These are phyloP conservation scores for Umbelopsis vinacea DNA, from an alignment of 192 early-diverging fungal species.

Conservation along the genomic window DNA sequence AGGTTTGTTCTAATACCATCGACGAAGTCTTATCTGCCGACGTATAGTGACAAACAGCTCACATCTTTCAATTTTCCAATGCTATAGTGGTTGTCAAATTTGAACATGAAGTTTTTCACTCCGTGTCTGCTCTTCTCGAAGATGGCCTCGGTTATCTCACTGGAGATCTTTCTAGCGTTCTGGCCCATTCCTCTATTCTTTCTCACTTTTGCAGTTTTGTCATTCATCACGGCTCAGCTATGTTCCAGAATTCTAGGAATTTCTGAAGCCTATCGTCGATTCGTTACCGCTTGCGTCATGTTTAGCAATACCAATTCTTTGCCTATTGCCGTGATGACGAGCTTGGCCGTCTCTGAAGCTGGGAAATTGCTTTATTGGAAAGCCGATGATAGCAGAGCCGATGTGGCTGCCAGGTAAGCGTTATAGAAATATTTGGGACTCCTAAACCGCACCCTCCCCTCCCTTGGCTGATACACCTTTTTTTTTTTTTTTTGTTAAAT, in stretches of 20 bases:
- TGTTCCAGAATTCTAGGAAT: conserved; percentile 47
- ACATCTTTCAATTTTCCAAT: neutral
- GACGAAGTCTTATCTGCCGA: neutral
- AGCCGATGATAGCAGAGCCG: conserved; percentile 46
- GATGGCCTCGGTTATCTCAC: conserved; percentile 69
- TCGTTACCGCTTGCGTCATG: conserved; percentile 66
- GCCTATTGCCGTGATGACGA: conserved; percentile 72
- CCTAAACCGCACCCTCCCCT: neutral
- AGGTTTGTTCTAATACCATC: conserved; percentile 18
- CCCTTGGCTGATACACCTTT: neutral
- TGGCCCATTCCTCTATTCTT: conserved; percentile 74
- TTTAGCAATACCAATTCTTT: conserved; percentile 78
- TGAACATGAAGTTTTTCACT: conserved; percentile 77
- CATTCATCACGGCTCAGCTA: conserved; percentile 43
- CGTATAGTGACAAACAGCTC: too few species aligned
- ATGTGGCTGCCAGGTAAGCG: conserved; percentile 56
- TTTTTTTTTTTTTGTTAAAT: conserved; percentile 19
- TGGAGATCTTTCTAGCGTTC: conserved; percentile 63
- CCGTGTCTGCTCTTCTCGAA: conserved; percentile 78
- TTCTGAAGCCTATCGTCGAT: conserved; percentile 56
- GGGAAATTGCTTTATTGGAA: conserved; percentile 47
- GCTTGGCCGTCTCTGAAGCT: conserved; percentile 55
- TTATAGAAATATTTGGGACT: neutral
- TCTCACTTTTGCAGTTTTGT: conserved; percentile 37
- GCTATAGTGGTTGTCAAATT: conserved; percentile 52